Base-by-base conservation (phyloP, 2,329 filamentous ascomycete genomes). In the Neopestalotiopsis rosae region DNA sequence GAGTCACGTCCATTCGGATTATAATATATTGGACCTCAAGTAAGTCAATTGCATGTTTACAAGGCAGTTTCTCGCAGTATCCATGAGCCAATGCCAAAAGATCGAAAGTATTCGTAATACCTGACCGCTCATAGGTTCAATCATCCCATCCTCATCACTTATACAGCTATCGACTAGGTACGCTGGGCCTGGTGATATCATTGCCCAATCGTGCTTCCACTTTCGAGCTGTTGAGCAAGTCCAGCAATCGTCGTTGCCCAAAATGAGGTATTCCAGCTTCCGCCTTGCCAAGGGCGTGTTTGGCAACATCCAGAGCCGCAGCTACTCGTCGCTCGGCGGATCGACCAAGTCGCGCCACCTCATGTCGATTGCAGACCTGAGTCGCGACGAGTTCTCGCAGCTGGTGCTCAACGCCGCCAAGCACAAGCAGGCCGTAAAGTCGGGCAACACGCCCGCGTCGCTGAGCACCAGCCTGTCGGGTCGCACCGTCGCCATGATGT, bases 401-500 rank as follows among this genome's bases (percentile, higher is more conserved):
- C 88, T 99, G 68, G 91, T 99, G 69, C 90, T 91, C 78, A 95
- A 95, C 89, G 95, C 94, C 65, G 86, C 89, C 30, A 82, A 87
- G 58, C 89, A 94, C 83, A 98, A 98, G 81, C 81, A 88, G 67
- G 85, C 89, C 68, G 89, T 95, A 83, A 97, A 97, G 80, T 88
- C 89, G 24, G 89, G 89, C 61, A 84, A 87, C 67, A 82, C 88
- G 62, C 89, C 92, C 3, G 79, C 83, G 65, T 83, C 85, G 58
- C 83, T 97, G 67, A 83, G 87, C 67, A 86, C 87, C 56, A 84
- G 88, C 12, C 83, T 99, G 71, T 82, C 88, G 0, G 93, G 94
- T 66, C 90, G 94, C 81, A 95, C 94, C 0, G 89, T 99, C 40
- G 95, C 96, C 73, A 92, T 99, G 90, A 94, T 97, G 87, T 99